Conservation (phyloP, 164 flowering plant species). For the Kalanchoe fedtschenkoi region DNA sequence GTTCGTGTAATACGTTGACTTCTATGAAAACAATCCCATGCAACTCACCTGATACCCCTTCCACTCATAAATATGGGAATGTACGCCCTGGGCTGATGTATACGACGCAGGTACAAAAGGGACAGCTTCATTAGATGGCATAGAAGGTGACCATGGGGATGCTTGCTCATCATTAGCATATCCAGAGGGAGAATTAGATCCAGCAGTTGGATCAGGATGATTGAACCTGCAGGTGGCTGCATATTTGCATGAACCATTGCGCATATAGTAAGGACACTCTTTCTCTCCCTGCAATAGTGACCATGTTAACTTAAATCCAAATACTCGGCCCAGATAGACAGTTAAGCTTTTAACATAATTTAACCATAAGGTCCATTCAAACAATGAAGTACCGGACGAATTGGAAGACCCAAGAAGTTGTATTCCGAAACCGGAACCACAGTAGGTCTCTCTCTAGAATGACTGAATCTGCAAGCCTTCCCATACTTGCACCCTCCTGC, state of each 20-base stretch:
- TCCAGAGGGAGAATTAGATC: slow-evolving; percentile 33
- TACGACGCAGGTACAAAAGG: slow-evolving; percentile 39
- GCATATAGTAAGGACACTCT: slow-evolving; percentile 85
- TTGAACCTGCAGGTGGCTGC: slow-evolving; percentile 76
- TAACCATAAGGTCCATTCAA: neutral
- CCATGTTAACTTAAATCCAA: slow-evolving; percentile 3
- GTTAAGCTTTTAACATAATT: neutral
- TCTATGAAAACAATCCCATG: neutral
- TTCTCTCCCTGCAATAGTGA: slow-evolving; percentile 89
- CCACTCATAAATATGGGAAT: slow-evolving; percentile 47
- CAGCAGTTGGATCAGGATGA: slow-evolving; percentile 83
- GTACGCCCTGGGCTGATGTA: slow-evolving; percentile 40
- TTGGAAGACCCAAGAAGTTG: slow-evolving; percentile 83
- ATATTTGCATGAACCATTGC: slow-evolving; percentile 86
- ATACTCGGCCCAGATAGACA: neutral
- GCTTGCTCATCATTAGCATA: slow-evolving; percentile 34
- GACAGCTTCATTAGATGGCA: slow-evolving; percentile 35
- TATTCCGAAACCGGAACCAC: slow-evolving; percentile 31
- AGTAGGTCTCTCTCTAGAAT: slow-evolving; percentile 33
- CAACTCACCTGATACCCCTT: slow-evolving; percentile 63
- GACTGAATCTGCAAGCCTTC: slow-evolving; percentile 62
- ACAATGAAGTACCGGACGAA: slow-evolving; percentile 52
- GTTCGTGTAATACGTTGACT: neutral
- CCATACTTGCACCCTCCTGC: slow-evolving; percentile 81
- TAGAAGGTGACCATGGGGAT: slow-evolving; percentile 50